phyloP scores from a whole-genome alignment of 768 basidiomycete genomes.

The Calocybe indica region DNA sequence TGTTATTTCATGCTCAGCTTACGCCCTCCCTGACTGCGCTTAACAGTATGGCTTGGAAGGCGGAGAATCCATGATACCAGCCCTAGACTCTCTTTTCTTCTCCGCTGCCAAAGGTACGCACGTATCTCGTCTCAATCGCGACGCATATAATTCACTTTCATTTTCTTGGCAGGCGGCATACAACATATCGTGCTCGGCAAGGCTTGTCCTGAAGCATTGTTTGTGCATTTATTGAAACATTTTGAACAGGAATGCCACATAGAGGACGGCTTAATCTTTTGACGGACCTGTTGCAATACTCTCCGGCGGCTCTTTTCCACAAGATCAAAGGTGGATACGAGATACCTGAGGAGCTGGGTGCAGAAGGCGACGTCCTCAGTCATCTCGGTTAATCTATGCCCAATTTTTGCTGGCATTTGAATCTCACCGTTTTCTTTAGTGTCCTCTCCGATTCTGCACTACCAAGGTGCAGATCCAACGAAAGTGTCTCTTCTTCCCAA shows the following conservation, averaged over 20 bases:
- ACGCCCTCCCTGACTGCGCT: neutral
- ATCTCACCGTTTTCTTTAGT: constrained; percentile 27
- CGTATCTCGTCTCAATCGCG: neutral
- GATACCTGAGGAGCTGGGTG: constrained; percentile 56
- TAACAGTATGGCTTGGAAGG: constrained; percentile 82
- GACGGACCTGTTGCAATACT: constrained; percentile 65
- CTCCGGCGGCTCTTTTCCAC: constrained; percentile 69
- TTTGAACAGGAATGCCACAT: constrained; percentile 67
- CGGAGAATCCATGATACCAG: constrained; percentile 91
- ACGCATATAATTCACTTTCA: neutral
- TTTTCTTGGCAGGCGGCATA: constrained; percentile 42
- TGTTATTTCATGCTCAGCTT: constrained; percentile 6
- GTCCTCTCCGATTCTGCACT: constrained; percentile 58
- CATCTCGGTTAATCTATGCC: constrained; percentile 53
- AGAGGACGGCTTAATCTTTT: constrained; percentile 84
- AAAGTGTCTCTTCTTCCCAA: constrained; percentile 62
- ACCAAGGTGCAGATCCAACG: constrained; percentile 43
- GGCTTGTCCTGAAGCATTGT: neutral
- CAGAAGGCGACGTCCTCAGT: constrained; percentile 82
- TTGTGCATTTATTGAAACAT: neutral
- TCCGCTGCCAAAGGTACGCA: constrained; percentile 51
- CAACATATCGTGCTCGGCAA: constrained; percentile 59
- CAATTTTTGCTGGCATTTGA: neutral
- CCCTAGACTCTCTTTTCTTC: constrained; percentile 71
- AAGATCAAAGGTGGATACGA: constrained; percentile 84